These are phyloP conservation scores for Echeveria elegans DNA, from an alignment of 164 flowering plant genomes.

Conservation along the genomic window DNA sequence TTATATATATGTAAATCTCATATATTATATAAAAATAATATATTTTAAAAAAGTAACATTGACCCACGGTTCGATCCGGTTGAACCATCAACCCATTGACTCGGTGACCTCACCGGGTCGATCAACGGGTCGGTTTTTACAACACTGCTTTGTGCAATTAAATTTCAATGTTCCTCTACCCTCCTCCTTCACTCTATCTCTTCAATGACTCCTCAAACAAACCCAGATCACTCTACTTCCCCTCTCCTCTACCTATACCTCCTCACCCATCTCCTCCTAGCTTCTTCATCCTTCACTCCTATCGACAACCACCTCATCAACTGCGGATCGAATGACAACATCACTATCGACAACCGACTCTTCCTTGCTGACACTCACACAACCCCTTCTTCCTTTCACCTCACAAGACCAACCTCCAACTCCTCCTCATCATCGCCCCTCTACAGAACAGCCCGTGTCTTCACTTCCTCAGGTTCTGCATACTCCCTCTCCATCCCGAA, in stretches of 20 bases:
- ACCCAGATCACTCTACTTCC: not conserved
- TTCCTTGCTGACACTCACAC: not conserved
- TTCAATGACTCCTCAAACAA: not conserved
- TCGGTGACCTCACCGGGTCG: no score
- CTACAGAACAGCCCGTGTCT: not conserved
- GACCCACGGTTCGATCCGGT: no score
- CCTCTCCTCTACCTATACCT: no score
- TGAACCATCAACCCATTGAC: no score
- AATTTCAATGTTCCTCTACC: not conserved
- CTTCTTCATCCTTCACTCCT: conserved; percentile 4
- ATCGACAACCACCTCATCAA: conserved; percentile 3
- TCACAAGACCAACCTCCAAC: not conserved
- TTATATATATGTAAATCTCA: no score
- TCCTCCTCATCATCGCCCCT: not conserved
- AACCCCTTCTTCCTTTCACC: not conserved
- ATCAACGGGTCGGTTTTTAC: no score
- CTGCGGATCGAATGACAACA: conserved; percentile 2
- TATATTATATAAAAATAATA: no score
- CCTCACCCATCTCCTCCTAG: not conserved
- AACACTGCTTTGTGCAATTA: no score
- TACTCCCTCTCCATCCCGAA: not conserved
- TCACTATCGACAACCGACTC: conserved; percentile 3
- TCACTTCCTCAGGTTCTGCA: not conserved
- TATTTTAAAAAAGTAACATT: no score
- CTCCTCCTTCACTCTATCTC: not conserved